These are phyloP conservation scores for Pythium rhizo-oryzae DNA, from an alignment of 352 stramenopile species.

Conservation along the genomic window DNA sequence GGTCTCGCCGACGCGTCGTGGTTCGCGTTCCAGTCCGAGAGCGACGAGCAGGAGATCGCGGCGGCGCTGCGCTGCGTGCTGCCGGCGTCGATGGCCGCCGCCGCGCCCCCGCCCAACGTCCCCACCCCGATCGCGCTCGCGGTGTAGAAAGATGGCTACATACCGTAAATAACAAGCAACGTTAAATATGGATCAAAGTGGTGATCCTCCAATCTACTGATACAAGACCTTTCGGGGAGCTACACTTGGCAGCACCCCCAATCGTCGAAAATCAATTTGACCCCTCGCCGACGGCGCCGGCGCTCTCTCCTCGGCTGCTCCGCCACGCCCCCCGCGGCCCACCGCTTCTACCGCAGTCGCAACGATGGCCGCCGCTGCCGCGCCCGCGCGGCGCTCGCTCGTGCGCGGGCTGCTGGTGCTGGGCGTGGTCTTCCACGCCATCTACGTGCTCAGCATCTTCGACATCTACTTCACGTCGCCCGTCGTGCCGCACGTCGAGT, in stretches of 20 bases:
- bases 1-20: slow-evolving; percentile 20
- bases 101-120: not conserved
- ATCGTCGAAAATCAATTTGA: no score
- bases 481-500: slow-evolving; percentile 70
- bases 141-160: not conserved
- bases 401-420: slow-evolving; percentile 53
- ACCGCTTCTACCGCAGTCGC: not conserved
- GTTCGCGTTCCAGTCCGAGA: slow-evolving; percentile 8
- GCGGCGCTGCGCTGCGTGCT: slow-evolving; percentile 2
- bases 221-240: no score
- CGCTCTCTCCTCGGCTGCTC: not conserved
- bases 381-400: not conserved
- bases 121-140: no score
- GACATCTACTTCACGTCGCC: slow-evolving; percentile 92
- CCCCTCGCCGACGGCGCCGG: not conserved
- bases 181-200: not conserved
- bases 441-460: slow-evolving; percentile 91
- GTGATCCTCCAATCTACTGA: no score
- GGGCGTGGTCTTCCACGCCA: slow-evolving; percentile 75
- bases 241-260: no score
- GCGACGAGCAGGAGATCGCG: not conserved
- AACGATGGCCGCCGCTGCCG: no score
- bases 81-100: not conserved
- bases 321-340: not conserved
- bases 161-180: not conserved